A percentile compares a stretch with the other conserved stretches of the same genome.
Conservation (phyloP, 78 protist species). For the Goniomonas avonlea region DNA sequence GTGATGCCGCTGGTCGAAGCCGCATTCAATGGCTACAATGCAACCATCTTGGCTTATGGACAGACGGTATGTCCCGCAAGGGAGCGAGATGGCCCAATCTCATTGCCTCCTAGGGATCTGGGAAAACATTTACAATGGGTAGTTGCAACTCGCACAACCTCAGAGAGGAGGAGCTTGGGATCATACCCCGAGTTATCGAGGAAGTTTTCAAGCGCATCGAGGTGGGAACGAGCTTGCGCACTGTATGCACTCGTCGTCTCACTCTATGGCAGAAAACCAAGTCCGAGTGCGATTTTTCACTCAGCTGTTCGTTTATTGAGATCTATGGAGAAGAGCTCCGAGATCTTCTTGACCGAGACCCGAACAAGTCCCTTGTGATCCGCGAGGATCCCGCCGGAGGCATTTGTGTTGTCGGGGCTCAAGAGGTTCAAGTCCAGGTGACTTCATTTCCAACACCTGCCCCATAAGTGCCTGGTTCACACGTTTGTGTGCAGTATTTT, state of each 20-base stretch:
- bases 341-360: conserved; percentile 27
- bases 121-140: conserved; percentile 55
- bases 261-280: background rate
- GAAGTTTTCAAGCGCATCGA: conserved; percentile 2
- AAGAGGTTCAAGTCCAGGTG: too few relatives aligned
- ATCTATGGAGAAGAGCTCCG: conserved; percentile 40
- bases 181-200: conserved; percentile 37
- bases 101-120: too few relatives aligned
- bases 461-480: too few relatives aligned
- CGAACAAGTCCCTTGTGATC: background rate
- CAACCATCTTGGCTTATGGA: conserved; percentile 48
- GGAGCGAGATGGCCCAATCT: too few relatives aligned
- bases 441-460: too few relatives aligned
- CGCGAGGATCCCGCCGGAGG: conserved; percentile 25
- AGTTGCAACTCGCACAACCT: background rate
- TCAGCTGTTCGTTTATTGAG: conserved; percentile 40
- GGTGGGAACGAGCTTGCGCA: too few relatives aligned
- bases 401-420: too few relatives aligned
- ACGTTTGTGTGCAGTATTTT: too few relatives aligned
- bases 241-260: too few relatives aligned
- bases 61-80: too few relatives aligned
- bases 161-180: conserved; percentile 6
- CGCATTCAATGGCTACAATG: conserved; percentile 42
- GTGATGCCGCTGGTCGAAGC: background rate
- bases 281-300: background rate